Evolutionary conservation across 768 basidiomycete species (phyloP).

Genomic region (Pleurotus djamor): DNA sequence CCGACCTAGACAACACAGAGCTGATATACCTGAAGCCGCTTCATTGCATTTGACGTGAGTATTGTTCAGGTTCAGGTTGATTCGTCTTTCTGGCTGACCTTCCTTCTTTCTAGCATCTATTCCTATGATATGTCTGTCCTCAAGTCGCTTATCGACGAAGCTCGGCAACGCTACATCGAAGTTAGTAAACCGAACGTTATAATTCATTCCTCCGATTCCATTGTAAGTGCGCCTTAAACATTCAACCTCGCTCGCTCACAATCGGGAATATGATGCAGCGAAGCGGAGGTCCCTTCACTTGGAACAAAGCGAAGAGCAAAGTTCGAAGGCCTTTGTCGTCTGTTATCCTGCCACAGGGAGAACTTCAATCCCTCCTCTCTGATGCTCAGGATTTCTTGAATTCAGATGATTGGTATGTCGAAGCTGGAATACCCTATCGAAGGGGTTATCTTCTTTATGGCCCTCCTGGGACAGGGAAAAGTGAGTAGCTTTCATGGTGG

Average conservation of each 20-base stretch:
- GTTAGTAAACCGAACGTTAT: slow-evolving; percentile 38
- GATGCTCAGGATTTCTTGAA: slow-evolving; percentile 53
- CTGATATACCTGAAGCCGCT: slow-evolving; percentile 2
- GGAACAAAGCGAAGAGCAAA: slow-evolving; percentile 47
- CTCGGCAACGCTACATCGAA: slow-evolving; percentile 36
- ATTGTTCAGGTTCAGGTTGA: no score
- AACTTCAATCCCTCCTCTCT: slow-evolving; percentile 41
- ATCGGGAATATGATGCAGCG: slow-evolving; percentile 34
- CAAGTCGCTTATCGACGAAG: slow-evolving; percentile 39
- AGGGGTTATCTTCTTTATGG: slow-evolving; percentile 60
- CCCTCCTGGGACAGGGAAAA: slow-evolving; percentile 63
- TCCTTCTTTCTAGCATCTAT: slow-evolving; percentile 31
- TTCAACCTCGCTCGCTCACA: neutral
- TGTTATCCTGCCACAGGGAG: slow-evolving; percentile 47
- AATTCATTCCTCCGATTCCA: slow-evolving; percentile 29
- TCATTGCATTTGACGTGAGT: slow-evolving; percentile 30
- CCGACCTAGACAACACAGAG: slow-evolving; percentile 4
- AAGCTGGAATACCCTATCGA: slow-evolving; percentile 56
- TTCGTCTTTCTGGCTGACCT: no score
- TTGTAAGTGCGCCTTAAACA: slow-evolving; percentile 17
- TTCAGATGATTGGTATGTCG: slow-evolving; percentile 53
- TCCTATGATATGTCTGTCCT: slow-evolving; percentile 39
- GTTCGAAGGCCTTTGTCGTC: slow-evolving; percentile 48
- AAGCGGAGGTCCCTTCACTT: slow-evolving; percentile 32
- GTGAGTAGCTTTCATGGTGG: slow-evolving; percentile 23